Conservation (phyloP, 2,329 filamentous ascomycete genomes). For the Beauveria varroae region DNA sequence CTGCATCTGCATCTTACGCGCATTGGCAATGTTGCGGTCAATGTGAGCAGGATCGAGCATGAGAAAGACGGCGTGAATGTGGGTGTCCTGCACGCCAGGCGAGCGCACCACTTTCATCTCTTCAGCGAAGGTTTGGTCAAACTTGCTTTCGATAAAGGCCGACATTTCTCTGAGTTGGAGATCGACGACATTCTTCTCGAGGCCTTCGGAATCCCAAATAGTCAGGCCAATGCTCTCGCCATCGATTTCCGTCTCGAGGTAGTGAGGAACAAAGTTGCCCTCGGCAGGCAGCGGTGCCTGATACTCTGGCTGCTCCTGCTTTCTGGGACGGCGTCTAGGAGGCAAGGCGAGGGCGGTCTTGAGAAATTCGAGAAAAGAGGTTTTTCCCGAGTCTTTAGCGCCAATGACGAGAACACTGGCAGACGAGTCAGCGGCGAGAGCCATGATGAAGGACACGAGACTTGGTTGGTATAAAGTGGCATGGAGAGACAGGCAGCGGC, state of each 20-base stretch:
- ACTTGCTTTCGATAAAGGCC: conserved; percentile 92
- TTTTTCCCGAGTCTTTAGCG: conserved; percentile 82
- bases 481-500: background rate
- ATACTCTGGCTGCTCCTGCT: conserved; percentile 51
- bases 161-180: conserved; percentile 88
- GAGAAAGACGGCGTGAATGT: conserved; percentile 93
- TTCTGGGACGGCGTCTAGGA: conserved; percentile 63
- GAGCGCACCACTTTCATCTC: conserved; percentile 96
- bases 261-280: conserved; percentile 77
- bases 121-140: conserved; percentile 94
- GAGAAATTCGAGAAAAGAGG: conserved; percentile 93
- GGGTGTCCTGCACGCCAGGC: conserved; percentile 87
- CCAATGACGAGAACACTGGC: conserved; percentile 82
- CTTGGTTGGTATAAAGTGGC: too few species aligned
- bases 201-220: conserved; percentile 90
- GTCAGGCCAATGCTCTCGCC: conserved; percentile 86
- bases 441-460: background rate
- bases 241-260: conserved; percentile 90
- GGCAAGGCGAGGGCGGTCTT: conserved; percentile 78
- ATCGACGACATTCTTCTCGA: conserved; percentile 93
- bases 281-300: conserved; percentile 43
- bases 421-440: conserved; percentile 4
- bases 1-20: conserved; percentile 38
- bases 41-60: conserved; percentile 82
- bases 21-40: conserved; percentile 69